Percentiles rank a stretch among this genome's conserved stretches.
phyloP scores from a whole-genome alignment of 2,329 filamentous ascomycete genomes.

The Penicillium griseofulvum region DNA sequence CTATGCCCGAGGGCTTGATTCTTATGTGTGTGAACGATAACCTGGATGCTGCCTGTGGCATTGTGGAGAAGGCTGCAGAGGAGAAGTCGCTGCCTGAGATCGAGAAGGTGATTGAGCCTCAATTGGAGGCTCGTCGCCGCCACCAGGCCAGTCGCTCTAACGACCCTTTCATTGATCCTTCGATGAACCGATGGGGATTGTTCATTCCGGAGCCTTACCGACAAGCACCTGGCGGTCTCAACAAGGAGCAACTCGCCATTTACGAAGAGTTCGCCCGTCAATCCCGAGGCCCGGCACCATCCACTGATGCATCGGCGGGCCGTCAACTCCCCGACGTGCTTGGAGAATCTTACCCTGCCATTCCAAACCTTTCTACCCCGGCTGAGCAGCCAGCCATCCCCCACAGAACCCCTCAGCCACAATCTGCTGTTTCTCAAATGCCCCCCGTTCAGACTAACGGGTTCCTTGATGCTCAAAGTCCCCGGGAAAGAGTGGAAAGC shows the following conservation, averaged over 20 bases:
- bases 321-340: conserved; percentile 63
- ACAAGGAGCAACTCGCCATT: conserved; percentile 87
- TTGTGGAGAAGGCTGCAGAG: conserved; percentile 94
- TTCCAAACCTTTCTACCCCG: conserved; percentile 62
- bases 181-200: conserved; percentile 84
- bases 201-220: conserved; percentile 94
- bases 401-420: conserved; percentile 54
- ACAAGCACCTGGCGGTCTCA: conserved; percentile 76
- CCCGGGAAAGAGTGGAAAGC: conserved; percentile 54
- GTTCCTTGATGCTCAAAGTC: conserved; percentile 55
- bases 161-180: conserved; percentile 78
- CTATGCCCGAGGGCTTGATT: conserved; percentile 89
- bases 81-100: conserved; percentile 92
- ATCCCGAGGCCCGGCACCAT: conserved; percentile 61
- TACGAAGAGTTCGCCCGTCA: conserved; percentile 95
- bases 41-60: conserved; percentile 84
- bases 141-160: conserved; percentile 73
- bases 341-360: conserved; percentile 58
- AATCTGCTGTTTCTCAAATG: conserved; percentile 39
- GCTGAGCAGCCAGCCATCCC: conserved; percentile 62
- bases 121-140: conserved; percentile 72
- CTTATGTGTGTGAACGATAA: conserved; percentile 99
- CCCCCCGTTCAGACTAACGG: conserved; percentile 49
- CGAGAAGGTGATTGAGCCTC: conserved; percentile 82
- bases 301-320: conserved; percentile 57